Percentiles rank a stretch among this genome's conserved stretches.
Conservation (phyloP, 2,329 filamentous ascomycete species). For the Rutstroemia sp. region DNA sequence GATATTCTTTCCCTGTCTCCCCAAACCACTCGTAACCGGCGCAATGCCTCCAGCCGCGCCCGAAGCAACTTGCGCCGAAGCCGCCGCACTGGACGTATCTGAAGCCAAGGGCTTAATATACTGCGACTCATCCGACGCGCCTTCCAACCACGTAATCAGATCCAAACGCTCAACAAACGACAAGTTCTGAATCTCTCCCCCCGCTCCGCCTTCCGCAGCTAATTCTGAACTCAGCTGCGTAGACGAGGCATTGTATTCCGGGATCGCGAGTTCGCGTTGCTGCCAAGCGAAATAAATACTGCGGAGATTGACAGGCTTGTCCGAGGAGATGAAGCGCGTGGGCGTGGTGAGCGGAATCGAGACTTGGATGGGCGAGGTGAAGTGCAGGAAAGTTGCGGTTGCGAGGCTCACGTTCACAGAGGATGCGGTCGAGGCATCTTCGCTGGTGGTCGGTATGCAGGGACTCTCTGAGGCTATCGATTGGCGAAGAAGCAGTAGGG, state of each 20-base stretch:
- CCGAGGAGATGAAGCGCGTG: constrained; percentile 82
- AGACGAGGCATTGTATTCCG: constrained; percentile 83
- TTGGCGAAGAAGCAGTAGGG: constrained; percentile 75
- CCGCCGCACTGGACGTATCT: constrained; percentile 39
- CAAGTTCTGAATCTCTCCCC: constrained; percentile 73
- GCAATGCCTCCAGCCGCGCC: constrained; percentile 35
- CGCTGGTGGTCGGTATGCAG: constrained; percentile 66
- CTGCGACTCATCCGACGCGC: constrained; percentile 82
- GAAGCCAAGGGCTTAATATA: constrained; percentile 80
- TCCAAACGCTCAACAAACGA: constrained; percentile 89
- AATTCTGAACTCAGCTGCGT: constrained; percentile 76
- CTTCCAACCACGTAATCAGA: constrained; percentile 87
- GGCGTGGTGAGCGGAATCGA: constrained; percentile 62
- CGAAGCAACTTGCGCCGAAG: constrained; percentile 41
- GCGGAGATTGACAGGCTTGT: constrained; percentile 71
- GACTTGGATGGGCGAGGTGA: constrained; percentile 53
- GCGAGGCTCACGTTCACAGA: constrained; percentile 55
- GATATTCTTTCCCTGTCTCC: constrained; percentile 56
- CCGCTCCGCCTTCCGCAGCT: constrained; percentile 40
- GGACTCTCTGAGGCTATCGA: constrained; percentile 65
- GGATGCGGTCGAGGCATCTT: constrained; percentile 54
- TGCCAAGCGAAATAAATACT: constrained; percentile 96
- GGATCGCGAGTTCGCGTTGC: constrained; percentile 83
- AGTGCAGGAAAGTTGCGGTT: constrained; percentile 70
- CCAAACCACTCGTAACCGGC: constrained; percentile 34